phyloP scores from a whole-genome alignment of 2,329 filamentous ascomycete genomes.

The Ascochyta koolunga region DNA sequence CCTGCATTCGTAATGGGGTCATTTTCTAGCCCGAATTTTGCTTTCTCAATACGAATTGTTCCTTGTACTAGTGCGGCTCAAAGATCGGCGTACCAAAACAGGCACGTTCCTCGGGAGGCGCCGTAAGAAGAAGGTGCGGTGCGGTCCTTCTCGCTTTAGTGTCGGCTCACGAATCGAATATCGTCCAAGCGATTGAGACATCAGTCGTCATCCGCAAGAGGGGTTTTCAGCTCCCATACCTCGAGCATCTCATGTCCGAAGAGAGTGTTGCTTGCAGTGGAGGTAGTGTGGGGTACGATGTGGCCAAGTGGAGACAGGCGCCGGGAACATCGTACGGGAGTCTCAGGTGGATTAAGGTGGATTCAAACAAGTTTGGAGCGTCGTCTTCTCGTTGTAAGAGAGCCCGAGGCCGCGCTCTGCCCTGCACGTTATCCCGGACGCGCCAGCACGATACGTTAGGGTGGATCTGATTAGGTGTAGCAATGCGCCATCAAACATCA shows the following conservation, averaged over 20 bases:
- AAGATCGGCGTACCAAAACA: not conserved
- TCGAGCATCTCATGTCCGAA: not conserved
- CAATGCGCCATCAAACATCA: too few species aligned
- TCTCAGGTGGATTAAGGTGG: not conserved
- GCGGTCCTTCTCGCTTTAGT: not conserved
- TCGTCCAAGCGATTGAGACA: not conserved
- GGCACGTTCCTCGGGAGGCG: not conserved
- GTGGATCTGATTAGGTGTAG: constrained; percentile 1
- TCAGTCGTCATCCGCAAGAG: not conserved
- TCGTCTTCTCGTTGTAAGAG: not conserved
- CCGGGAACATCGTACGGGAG: not conserved
- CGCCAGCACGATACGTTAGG: not conserved
- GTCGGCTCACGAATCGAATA: too few species aligned
- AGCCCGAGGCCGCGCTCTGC: not conserved
- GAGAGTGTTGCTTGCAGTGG: not conserved
- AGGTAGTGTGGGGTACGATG: not conserved
- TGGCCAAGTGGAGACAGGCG: not conserved
- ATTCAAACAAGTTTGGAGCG: not conserved
- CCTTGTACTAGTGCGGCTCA: constrained; percentile 2
- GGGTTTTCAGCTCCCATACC: not conserved
- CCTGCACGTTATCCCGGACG: not conserved
- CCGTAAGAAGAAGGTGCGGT: not conserved
- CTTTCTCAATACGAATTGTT: not conserved
- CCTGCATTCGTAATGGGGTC: not conserved
- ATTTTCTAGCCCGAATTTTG: not conserved